Evolutionary conservation across 1,284 basidiomycete genomes (phyloP).

Genomic region (Cutaneotrichosporon sp.): DNA sequence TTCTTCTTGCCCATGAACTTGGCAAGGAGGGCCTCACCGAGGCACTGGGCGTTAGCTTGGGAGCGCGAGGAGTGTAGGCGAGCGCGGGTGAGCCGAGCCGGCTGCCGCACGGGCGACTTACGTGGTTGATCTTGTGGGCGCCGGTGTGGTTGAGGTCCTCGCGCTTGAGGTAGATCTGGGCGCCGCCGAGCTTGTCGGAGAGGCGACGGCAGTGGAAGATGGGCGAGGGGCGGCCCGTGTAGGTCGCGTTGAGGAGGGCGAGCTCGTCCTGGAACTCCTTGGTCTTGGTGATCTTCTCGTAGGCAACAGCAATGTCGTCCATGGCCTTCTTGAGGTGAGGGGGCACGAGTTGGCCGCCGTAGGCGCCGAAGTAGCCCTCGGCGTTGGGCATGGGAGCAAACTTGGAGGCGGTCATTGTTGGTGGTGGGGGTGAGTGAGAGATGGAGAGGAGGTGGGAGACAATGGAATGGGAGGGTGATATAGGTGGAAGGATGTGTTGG

Average conservation of each 20-base stretch:
- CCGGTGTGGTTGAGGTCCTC: constrained; percentile 81
- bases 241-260: constrained; percentile 17
- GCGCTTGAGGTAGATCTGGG: constrained; percentile 92
- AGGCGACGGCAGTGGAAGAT: constrained; percentile 65
- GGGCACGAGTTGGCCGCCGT: constrained; percentile 24
- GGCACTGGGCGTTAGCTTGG: constrained; percentile 9
- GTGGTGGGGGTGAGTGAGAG: not conserved
- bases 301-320: constrained; percentile 24
- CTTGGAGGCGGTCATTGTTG: constrained; percentile 16
- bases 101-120: constrained; percentile 51
- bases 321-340: constrained; percentile 26
- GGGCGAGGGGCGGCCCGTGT: constrained; percentile 23
- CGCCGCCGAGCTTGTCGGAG: constrained; percentile 75
- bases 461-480: not conserved
- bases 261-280: constrained; percentile 29
- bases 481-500: not conserved
- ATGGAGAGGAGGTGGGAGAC: not conserved
- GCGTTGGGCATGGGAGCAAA: constrained; percentile 27
- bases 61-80: not conserved
- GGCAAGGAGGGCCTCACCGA: constrained; percentile 92
- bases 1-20: constrained; percentile 83
- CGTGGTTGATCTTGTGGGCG: constrained; percentile 91
- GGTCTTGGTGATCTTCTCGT: constrained; percentile 23
- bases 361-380: constrained; percentile 27
- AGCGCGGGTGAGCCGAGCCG: not conserved